phyloP scores from a whole-genome alignment of 2,329 filamentous ascomycete genomes.

The Proliferodiscus dingleyae region DNA sequence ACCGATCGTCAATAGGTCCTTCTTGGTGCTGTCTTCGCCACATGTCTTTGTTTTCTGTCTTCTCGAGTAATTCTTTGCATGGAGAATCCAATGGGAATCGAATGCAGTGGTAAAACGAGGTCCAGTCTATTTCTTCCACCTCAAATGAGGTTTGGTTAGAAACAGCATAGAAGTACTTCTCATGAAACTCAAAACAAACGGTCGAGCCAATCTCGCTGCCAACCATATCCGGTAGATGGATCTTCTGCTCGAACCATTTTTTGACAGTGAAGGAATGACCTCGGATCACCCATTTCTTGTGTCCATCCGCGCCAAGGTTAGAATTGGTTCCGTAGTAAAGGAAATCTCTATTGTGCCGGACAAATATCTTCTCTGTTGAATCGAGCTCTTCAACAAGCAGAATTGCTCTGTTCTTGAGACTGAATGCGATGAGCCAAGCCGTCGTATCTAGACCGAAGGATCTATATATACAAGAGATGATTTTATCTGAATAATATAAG shows the following conservation, averaged over 20 bases:
- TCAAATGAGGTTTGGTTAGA: slow-evolving; percentile 61
- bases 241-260: slow-evolving; percentile 38
- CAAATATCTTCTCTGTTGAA: slow-evolving; percentile 56
- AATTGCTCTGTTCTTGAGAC: slow-evolving; percentile 36
- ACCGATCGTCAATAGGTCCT: slow-evolving; percentile 69
- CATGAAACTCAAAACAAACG: slow-evolving; percentile 67
- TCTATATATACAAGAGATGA: slow-evolving; percentile 54
- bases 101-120: slow-evolving; percentile 64
- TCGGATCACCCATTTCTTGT: slow-evolving; percentile 58
- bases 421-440: slow-evolving; percentile 51
- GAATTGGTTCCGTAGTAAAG: slow-evolving; percentile 65
- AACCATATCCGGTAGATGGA: slow-evolving; percentile 53
- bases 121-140: slow-evolving; percentile 59
- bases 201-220: slow-evolving; percentile 62
- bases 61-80: slow-evolving; percentile 36
- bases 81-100: slow-evolving; percentile 53
- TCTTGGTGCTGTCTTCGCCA: slow-evolving; percentile 66
- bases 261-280: slow-evolving; percentile 43
- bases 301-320: slow-evolving; percentile 46
- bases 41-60: slow-evolving; percentile 42
- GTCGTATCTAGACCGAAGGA: slow-evolving; percentile 35
- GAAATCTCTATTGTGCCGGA: slow-evolving; percentile 56
- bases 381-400: slow-evolving; percentile 39
- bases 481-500: slow-evolving; percentile 51
- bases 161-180: slow-evolving; percentile 62